Percentiles rank a stretch among this genome's conserved stretches.
These are phyloP conservation scores for Gillenia trifoliata DNA, from an alignment of 306 rosid genomes.

Conservation along the genomic window DNA sequence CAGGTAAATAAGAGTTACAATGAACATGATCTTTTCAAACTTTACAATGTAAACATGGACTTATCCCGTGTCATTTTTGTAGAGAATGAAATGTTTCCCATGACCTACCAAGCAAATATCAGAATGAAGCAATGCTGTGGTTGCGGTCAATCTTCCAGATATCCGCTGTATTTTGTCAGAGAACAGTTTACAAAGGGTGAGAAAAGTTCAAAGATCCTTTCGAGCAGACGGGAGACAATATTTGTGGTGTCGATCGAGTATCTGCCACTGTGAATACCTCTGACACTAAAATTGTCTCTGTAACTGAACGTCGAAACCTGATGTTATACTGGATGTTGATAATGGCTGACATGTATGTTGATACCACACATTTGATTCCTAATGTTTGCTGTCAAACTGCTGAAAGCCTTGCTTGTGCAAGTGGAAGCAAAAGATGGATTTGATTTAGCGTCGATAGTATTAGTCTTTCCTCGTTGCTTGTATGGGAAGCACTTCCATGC, in stretches of 20 bases:
- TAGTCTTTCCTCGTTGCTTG: not conserved
- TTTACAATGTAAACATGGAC: not conserved
- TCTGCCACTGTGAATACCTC: not conserved
- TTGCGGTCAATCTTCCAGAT: not conserved
- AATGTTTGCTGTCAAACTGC: not conserved
- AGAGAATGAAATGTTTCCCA: conserved; percentile 97
- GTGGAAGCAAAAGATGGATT: not conserved
- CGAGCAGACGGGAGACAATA: not conserved
- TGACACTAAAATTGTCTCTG: not conserved
- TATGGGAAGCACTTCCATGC: not conserved
- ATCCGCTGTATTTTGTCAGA: conserved; percentile 4
- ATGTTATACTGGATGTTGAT: not conserved
- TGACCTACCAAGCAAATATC: conserved; percentile 27
- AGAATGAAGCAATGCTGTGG: conserved; percentile 3
- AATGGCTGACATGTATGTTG: not conserved
- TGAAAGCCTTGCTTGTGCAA: not conserved
- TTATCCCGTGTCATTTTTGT: conserved; percentile 28
- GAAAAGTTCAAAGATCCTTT: not conserved
- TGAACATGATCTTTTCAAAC: not conserved
- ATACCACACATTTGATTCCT: not conserved
- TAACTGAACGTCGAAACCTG: not conserved
- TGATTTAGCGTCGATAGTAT: not conserved
- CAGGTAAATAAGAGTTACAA: conserved; percentile 44
- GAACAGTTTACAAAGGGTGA: not conserved
- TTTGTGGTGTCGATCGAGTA: not conserved